Evolutionary conservation across 2,329 filamentous ascomycete genomes (phyloP), one percentile per base, ranked within the genome.

Genomic region (Tolypocladium tundrense): DNA sequence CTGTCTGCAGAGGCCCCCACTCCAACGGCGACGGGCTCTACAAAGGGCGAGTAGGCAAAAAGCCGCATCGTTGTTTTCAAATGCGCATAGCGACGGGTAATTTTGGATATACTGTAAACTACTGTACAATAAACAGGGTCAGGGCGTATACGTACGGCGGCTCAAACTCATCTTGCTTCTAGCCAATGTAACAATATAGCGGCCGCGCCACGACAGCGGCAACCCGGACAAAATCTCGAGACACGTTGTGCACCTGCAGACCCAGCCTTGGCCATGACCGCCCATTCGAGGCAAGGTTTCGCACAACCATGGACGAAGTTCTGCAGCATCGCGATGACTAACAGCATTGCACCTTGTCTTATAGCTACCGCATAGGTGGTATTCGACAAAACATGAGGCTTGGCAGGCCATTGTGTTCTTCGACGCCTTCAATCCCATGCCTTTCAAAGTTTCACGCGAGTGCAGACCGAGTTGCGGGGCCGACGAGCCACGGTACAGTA

Each of bases 1-100:
- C 61, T 72, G 39, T 10, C 39, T 7, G 39, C 16, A 24, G 50
- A 41, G n/a, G 14, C 33, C 1, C 19, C n/a, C 24, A n/a, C 19
- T 19, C 39, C 27, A 5, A 4, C 9, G 16, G 27, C 39, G 16
- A 13, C 39, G 27, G 48, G n/a, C 11, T n/a, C 11, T 35, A 27
- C 53, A 2, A 33, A 39, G 39, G 16, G 31, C 39, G 53, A 43
- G 40, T 43, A 43, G 37, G 19, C 24, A 43, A 7, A 13, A 33
- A 11, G 39, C 16, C 16, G 40, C 16, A 39, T 33, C n/a, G 39
- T 54, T 43, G 40, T 21, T 33, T 42, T n/a, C 19, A 27, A 43
- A 41, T 54, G 39, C 54, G 54, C 54, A 55, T 48, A 37, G 54
- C 41, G 53, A 54, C 13, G 14, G 40, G 24, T 1, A n/a, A n/a